Conservation (phyloP, 148 eudicot species). For the Chenopodium album region DNA sequence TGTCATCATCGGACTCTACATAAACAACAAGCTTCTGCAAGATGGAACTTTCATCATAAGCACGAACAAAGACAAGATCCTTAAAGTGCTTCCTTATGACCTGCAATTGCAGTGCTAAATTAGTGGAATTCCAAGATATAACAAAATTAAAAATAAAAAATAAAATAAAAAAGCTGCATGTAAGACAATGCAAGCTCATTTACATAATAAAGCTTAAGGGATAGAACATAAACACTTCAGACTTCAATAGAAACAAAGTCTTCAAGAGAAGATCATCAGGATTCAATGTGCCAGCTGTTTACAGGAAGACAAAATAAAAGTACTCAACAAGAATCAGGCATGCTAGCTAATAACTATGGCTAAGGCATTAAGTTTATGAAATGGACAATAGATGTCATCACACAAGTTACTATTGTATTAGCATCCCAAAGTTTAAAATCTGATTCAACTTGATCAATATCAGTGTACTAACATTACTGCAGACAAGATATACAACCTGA, state of each 20-base stretch:
- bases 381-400: neutral
- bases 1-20: constrained; percentile 62
- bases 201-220: neutral
- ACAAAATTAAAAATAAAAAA: neutral
- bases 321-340: constrained; percentile 2
- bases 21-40: constrained; percentile 64
- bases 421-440: neutral
- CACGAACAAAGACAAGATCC: constrained; percentile 69
- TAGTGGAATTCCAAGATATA: constrained; percentile 9
- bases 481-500: neutral
- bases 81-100: constrained; percentile 65
- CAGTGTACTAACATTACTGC: neutral
- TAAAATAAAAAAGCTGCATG: neutral
- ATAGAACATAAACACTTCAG: too few species aligned
- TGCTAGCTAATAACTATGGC: neutral
- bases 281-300: neutral
- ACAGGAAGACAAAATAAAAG: neutral
- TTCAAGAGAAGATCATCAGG: neutral
- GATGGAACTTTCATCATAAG: constrained; percentile 47
- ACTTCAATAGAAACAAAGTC: neutral
- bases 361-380: neutral
- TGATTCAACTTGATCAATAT: neutral
- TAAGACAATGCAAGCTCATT: constrained; percentile 2
- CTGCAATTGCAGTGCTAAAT: constrained; percentile 42
- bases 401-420: neutral